Conservation (phyloP, 163 green algal genomes). For the Chlorella variabilis region DNA sequence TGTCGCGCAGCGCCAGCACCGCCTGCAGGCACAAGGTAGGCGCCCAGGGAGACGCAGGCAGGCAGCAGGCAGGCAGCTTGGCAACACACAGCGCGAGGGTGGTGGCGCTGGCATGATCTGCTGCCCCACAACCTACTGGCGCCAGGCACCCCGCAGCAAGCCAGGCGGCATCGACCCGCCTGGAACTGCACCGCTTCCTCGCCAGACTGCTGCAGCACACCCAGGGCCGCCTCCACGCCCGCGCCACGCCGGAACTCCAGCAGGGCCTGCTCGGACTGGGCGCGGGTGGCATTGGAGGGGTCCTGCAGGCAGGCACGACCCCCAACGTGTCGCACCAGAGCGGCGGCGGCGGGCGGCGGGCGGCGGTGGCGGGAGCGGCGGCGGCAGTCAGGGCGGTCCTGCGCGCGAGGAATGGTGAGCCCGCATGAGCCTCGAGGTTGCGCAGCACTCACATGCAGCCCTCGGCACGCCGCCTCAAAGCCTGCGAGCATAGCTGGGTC, state of each 20-base stretch:
- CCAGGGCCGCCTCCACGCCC: constrained; percentile 49
- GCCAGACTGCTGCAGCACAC: constrained; percentile 56
- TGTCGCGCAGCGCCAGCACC: constrained; percentile 54
- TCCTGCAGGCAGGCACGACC: background rate
- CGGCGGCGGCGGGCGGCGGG: background rate
- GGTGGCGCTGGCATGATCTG: no score
- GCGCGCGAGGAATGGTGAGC: background rate
- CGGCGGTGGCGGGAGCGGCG: background rate
- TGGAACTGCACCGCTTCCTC: constrained; percentile 63
- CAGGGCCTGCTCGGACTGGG: constrained; percentile 57
- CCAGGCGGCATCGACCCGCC: background rate
- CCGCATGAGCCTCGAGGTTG: background rate
- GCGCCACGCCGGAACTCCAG: constrained; percentile 57
- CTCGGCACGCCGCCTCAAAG: constrained; percentile 5
- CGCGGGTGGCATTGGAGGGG: constrained; percentile 38
- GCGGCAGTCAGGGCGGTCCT: background rate
- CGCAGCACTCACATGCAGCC: constrained; percentile 7
- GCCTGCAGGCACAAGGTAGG: constrained; percentile 28
- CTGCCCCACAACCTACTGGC: no score
- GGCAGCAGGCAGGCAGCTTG: background rate
- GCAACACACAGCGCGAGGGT: background rate
- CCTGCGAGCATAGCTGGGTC: background rate
- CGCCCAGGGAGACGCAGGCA: background rate
- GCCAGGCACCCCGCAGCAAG: background rate
- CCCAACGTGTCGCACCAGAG: background rate